These are phyloP conservation scores for Emericellopsis atlantica DNA, from an alignment of 2,329 filamentous ascomycete species.

Conservation along the genomic window DNA sequence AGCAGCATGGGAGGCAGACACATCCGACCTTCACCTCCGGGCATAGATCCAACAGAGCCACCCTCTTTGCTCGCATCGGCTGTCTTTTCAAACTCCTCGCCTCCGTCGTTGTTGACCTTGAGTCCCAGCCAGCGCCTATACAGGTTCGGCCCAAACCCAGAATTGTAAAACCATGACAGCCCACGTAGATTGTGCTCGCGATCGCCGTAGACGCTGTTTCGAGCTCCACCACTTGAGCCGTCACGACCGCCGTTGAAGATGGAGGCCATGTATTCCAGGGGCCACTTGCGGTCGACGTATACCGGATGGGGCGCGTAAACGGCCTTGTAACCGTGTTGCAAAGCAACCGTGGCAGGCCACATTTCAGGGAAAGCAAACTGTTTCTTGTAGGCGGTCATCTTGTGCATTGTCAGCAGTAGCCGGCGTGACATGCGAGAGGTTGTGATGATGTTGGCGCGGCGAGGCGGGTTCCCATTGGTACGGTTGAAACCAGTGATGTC, in stretches of 20 bases:
- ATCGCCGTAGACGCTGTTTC: conserved; percentile 66
- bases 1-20: conserved; percentile 82
- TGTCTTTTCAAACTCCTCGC: conserved; percentile 60
- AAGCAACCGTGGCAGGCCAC: conserved; percentile 79
- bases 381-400: conserved; percentile 71
- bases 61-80: conserved; percentile 39
- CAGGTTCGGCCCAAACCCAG: conserved; percentile 66
- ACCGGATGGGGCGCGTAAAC: conserved; percentile 84
- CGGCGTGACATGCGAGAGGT: conserved; percentile 71
- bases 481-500: conserved; percentile 77
- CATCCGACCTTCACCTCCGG: conserved; percentile 70
- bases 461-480: conserved; percentile 46
- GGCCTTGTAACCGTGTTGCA: conserved; percentile 88
- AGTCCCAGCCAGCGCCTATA: conserved; percentile 82
- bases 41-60: conserved; percentile 36
- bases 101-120: conserved; percentile 65
- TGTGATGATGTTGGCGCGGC: conserved; percentile 81
- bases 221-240: conserved; percentile 60
- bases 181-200: conserved; percentile 82
- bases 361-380: conserved; percentile 93
- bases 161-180: conserved; percentile 86
- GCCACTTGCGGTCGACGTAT: conserved; percentile 81
- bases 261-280: conserved; percentile 60
- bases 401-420: conserved; percentile 78
- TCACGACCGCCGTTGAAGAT: conserved; percentile 72